These are phyloP conservation scores for Tuber indicum DNA, from an alignment of 495 filamentous ascomycete species.

Conservation along the genomic window DNA sequence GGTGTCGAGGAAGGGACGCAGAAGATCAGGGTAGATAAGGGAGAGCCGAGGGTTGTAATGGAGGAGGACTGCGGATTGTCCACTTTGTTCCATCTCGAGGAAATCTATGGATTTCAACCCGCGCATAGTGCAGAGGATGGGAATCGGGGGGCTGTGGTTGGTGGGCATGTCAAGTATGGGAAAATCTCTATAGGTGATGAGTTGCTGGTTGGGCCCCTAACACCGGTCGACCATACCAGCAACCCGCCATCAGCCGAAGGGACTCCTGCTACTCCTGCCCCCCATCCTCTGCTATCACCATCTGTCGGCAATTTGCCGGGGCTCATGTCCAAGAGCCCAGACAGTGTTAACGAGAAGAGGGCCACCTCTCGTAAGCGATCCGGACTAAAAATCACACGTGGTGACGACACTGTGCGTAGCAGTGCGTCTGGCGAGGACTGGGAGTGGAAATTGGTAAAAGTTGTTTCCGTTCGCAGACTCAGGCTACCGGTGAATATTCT, in stretches of 20 bases:
- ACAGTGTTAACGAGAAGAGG: conserved; percentile 30
- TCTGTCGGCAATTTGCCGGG: conserved; percentile 24
- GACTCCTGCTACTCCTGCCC: conserved; percentile 31
- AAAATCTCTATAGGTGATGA: conserved; percentile 70
- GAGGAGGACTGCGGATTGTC: conserved; percentile 28
- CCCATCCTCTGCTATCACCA: conserved; percentile 18
- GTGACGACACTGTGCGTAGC: conserved; percentile 15
- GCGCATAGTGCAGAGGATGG: conserved; percentile 16
- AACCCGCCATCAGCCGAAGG: conserved; percentile 29
- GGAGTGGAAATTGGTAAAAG: conserved; percentile 42
- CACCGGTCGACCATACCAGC: conserved; percentile 8
- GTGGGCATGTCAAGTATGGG: conserved; percentile 75
- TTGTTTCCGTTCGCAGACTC: conserved; percentile 81
- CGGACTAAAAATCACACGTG: conserved; percentile 2
- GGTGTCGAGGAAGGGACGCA: conserved; percentile 3
- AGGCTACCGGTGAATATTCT: conserved; percentile 74
- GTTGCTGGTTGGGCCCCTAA: conserved; percentile 72
- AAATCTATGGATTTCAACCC: conserved; percentile 54
- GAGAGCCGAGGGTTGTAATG: not conserved
- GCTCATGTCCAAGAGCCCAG: conserved; percentile 31
- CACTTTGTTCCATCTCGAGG: conserved; percentile 78
- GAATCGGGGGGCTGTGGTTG: conserved; percentile 59
- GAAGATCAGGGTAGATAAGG: conserved; percentile 13
- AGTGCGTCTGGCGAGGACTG: conserved; percentile 17
- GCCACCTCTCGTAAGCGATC: not conserved